phyloP scores from a whole-genome alignment of 768 basidiomycete species.

The Pleurotus djamor region DNA sequence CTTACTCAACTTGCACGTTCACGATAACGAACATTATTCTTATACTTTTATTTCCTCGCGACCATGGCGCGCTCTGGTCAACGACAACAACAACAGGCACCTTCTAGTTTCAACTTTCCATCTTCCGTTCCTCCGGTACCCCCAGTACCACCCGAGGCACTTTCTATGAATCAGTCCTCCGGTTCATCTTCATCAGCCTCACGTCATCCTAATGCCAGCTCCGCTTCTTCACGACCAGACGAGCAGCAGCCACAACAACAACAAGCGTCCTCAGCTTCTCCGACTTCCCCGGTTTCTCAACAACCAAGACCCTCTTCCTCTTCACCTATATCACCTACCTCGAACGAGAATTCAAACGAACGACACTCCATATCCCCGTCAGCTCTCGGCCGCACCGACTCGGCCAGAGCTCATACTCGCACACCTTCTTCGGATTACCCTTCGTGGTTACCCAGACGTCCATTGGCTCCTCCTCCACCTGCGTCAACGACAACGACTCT shows the following conservation, averaged over 20 bases:
- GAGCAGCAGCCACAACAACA: background rate
- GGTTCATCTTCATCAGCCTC: background rate
- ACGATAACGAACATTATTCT: background rate
- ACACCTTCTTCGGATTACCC: conserved; percentile 60
- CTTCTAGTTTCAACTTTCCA: background rate
- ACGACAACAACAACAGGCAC: background rate
- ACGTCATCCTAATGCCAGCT: background rate
- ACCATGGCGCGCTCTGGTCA: background rate
- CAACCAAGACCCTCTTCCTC: background rate
- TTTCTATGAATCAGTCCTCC: background rate
- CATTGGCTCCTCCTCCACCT: conserved; percentile 68
- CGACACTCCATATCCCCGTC: background rate
- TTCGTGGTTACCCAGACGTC: conserved; percentile 80
- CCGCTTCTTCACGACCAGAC: background rate
- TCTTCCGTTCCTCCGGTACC: background rate
- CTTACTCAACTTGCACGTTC: background rate
- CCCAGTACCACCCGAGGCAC: background rate
- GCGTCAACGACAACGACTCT: conserved; percentile 4
- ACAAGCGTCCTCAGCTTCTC: background rate
- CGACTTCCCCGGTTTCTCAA: conserved; percentile 1
- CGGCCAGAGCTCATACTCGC: background rate
- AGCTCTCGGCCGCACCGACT: background rate
- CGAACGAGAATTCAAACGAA: background rate
- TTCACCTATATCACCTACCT: conserved; percentile 1
- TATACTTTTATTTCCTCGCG: background rate